Evolutionary conservation across 176 grass and related monocot genomes (phyloP).

Genomic region (Luzula sylvatica): DNA sequence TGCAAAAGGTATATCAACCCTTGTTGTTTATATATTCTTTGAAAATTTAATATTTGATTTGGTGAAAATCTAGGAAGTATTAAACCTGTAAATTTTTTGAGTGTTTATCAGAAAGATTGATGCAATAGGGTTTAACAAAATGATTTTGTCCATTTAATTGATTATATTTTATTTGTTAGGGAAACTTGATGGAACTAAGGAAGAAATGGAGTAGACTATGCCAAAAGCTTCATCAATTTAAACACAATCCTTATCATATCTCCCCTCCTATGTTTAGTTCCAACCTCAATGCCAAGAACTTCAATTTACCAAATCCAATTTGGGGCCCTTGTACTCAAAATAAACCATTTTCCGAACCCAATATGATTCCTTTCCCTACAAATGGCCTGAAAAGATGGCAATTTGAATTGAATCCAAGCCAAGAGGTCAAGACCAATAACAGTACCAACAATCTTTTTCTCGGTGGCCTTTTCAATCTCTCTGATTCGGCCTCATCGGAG

Average conservation of each 20-base stretch:
- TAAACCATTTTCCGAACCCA: conserved; percentile 22
- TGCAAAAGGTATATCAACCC: conserved; percentile 34
- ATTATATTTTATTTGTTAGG: conserved; percentile 3
- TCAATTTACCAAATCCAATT: conserved; percentile 8
- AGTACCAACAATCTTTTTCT: conserved; percentile 31
- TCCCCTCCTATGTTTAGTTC: conserved; percentile 22
- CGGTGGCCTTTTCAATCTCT: conserved; percentile 31
- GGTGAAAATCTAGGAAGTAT: too few relatives aligned
- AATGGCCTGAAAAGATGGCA: conserved; percentile 12
- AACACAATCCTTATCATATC: conserved; percentile 18
- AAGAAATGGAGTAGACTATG: conserved; percentile 86
- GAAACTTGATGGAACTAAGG: conserved; percentile 56
- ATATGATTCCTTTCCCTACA: conserved; percentile 8
- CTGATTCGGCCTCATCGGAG: conserved; percentile 61
- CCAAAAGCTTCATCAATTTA: conserved; percentile 47
- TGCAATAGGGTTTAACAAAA: background rate
- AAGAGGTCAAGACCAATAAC: conserved; percentile 21
- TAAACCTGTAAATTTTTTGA: too few relatives aligned
- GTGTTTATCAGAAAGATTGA: too few relatives aligned
- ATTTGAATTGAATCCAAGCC: conserved; percentile 6
- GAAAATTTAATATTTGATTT: background rate
- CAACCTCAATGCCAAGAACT: conserved; percentile 3
- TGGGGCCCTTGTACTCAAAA: conserved; percentile 23
- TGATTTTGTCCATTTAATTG: background rate
- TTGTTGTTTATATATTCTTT: background rate